These are phyloP conservation scores for Polyrhizophydium stewartii DNA, from an alignment of 371 early-diverging fungal species.

Conservation along the genomic window DNA sequence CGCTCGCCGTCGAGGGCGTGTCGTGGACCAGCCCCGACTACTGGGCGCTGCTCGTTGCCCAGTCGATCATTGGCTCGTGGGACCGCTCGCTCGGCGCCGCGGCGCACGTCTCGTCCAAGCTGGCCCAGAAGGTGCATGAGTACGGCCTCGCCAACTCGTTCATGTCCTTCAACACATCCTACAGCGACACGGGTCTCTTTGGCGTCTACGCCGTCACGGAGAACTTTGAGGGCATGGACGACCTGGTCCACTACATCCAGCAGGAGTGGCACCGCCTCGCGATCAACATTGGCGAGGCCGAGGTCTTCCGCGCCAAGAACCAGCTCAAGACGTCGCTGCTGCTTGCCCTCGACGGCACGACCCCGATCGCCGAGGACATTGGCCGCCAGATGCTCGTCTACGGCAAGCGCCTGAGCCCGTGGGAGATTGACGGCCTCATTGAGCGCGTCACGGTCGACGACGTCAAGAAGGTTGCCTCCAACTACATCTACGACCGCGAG, in stretches of 20 bases:
- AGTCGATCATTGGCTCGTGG: constrained; percentile 94
- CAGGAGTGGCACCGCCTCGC: constrained; percentile 91
- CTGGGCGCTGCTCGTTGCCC: constrained; percentile 90
- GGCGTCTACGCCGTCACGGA: constrained; percentile 91
- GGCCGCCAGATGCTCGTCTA: constrained; percentile 92
- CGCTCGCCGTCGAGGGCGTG: constrained; percentile 93
- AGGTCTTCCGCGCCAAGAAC: constrained; percentile 96
- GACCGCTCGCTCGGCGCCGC: constrained; percentile 87
- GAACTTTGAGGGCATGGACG: constrained; percentile 76
- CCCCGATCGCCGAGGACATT: constrained; percentile 94
- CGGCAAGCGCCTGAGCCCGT: constrained; percentile 80
- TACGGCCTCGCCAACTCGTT: constrained; percentile 91
- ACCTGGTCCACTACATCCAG: constrained; percentile 78
- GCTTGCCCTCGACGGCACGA: constrained; percentile 87
- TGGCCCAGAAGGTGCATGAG: constrained; percentile 78
- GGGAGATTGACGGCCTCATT: constrained; percentile 76
- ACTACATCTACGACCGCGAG: constrained; percentile 88
- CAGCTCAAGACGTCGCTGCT: constrained; percentile 93
- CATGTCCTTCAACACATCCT: constrained; percentile 97
- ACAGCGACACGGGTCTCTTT: constrained; percentile 97
- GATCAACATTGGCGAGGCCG: constrained; percentile 81
- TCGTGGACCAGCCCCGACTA: constrained; percentile 94
- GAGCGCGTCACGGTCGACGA: constrained; percentile 77
- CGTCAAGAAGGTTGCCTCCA: constrained; percentile 80
- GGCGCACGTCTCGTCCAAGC: constrained; percentile 75